Conservation (phyloP, 2,329 filamentous ascomycete genomes). For the Tolypocladium guangdongense region DNA sequence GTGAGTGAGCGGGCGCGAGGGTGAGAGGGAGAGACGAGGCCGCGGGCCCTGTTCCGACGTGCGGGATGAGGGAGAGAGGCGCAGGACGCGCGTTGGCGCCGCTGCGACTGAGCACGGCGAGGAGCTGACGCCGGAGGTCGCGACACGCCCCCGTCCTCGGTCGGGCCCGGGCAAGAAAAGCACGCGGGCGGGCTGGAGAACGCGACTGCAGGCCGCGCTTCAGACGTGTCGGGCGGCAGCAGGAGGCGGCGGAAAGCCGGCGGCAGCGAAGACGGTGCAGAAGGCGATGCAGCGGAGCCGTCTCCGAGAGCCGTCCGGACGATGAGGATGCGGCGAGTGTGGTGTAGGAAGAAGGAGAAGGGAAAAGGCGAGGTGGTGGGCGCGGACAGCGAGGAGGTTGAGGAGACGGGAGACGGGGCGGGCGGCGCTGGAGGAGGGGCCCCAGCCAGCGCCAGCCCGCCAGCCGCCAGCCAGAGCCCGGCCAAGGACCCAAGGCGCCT, state of each 20-base stretch:
- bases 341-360: conserved; percentile 2
- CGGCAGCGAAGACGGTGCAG: not conserved
- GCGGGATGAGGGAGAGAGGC: not conserved
- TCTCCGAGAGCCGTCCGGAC: not conserved
- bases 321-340: not conserved
- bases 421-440: not conserved
- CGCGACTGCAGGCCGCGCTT: not conserved
- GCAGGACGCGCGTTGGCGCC: not conserved
- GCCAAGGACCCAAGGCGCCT: not conserved
- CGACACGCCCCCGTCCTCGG: conserved; percentile 7
- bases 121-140: conserved; percentile 5
- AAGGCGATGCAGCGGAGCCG: not conserved
- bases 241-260: too few species aligned
- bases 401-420: not conserved
- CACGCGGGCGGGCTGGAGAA: conserved; percentile 2
- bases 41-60: not conserved
- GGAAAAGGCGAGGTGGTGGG: conserved; percentile 3
- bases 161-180: conserved; percentile 4
- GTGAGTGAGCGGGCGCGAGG: not conserved
- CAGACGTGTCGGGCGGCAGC: not conserved
- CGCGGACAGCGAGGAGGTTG: not conserved
- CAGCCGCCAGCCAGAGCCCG: not conserved
- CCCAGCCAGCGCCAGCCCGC: not conserved
- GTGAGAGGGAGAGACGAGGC: not conserved
- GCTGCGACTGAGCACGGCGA: not conserved